Evolutionary conservation across 1,284 basidiomycete genomes (phyloP), one percentile per base, ranked within the genome.

Genomic region (Rhizoctonia solani): DNA sequence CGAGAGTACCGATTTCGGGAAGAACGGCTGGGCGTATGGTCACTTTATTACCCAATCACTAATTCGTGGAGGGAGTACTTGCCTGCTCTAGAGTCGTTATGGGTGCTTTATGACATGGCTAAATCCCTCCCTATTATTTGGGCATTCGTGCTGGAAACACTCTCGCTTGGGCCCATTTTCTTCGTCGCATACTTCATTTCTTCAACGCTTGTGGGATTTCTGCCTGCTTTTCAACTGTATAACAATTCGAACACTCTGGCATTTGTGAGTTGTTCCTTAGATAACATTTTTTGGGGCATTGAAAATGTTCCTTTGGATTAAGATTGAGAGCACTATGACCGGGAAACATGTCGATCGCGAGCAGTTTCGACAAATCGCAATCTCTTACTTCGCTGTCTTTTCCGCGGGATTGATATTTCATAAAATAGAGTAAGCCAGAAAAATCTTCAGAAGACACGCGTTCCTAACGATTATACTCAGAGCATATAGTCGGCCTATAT

Each of bases 31-130:
- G 61, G 61, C 14, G n/a, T 65, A 23, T 65, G 61, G 61, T 53
- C 61, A n/a, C 49, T 65, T 13, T 65, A 65, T 25, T 65, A 42
- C 16, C 61, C 61, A 14, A 30, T 65, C 16, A 65, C 61, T 25
- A 34, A 44, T 25, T 65, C 61, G 4, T 65, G 61, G 61, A 65
- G 61, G 25, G 39, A 54, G 21, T 54, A 53, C 44, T 53, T 65
- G 11, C 61, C 61, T 21, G 61, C 61, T 44, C 37, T 65, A 30
- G 50, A 65, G n/a, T 54, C 50, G 14, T 25, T 65, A 53, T 65
- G 61, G 61, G 21, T 65, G 6, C 37, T 53, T 16, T 34, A 53
- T 46, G 61, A 65, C 14, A 23, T 65, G 39, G 9, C 32, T 2
- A 52, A 53, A 29, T 27, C 37, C n/a, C 41, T 65, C 14, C 61